Evolutionary conservation across 2,329 filamentous ascomycete genomes (phyloP).

Genomic region (Paramyrothecium sp.): DNA sequence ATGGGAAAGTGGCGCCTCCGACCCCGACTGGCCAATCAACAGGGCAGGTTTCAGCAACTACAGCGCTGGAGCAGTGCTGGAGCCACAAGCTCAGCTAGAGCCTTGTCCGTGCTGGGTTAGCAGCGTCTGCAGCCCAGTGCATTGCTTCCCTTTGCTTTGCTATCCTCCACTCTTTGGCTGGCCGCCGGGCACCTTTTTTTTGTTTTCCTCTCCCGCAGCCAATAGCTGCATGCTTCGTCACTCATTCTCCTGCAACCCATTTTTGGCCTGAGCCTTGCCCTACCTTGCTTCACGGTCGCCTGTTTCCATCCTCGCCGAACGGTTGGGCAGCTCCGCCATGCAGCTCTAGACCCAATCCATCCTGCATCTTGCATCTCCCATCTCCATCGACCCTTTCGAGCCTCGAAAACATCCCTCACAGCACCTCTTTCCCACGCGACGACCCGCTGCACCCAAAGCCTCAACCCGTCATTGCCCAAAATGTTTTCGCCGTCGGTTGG

Average conservation of each 20-base stretch:
- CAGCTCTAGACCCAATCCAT: not conserved
- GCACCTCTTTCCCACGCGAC: not conserved
- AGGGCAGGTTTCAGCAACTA: not conserved
- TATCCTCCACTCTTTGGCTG: conserved; percentile 5
- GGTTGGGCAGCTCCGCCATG: not conserved
- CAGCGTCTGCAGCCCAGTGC: not conserved
- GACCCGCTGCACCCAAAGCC: conserved; percentile 7
- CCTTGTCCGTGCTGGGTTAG: not conserved
- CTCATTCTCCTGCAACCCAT: conserved; percentile 11
- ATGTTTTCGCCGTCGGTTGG: conserved; percentile 61
- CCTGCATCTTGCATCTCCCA: not conserved
- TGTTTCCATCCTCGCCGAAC: not conserved
- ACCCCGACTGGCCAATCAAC: too few species aligned
- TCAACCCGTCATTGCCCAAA: conserved; percentile 14
- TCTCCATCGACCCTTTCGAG: not conserved
- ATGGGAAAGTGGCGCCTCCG: too few species aligned
- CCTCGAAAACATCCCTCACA: not conserved
- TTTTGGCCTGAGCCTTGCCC: not conserved
- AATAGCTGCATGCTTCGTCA: conserved; percentile 21
- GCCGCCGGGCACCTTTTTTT: conserved; percentile 9
- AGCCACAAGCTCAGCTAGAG: not conserved
- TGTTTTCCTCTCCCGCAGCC: conserved; percentile 27
- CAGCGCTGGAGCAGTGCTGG: not conserved
- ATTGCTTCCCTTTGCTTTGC: not conserved
- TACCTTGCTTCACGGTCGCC: not conserved